Conservation (phyloP, 148 eudicot species). For the Chenopodium quinoa region DNA sequence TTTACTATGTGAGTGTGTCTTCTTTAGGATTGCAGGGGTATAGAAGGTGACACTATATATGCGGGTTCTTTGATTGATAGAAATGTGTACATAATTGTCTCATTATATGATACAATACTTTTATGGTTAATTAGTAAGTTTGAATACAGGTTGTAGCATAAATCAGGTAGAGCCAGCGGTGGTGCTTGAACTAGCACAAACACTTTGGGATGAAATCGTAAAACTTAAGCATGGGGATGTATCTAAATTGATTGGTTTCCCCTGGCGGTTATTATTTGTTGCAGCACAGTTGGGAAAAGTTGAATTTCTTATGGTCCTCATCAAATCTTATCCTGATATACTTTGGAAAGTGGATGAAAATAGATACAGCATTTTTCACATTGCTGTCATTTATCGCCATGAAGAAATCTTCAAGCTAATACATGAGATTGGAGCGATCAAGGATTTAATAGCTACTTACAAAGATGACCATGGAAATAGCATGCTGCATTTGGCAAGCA, state of each 20-base stretch:
- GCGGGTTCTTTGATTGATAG: neutral
- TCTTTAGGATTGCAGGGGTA: neutral
- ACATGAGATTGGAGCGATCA: constrained; percentile 41
- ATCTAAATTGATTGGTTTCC: constrained; percentile 20
- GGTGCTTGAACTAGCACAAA: constrained; percentile 14
- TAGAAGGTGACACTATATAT: neutral
- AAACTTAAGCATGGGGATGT: constrained; percentile 19
- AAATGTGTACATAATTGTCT: neutral
- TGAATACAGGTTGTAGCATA: constrained; percentile 3
- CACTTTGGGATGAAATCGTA: constrained; percentile 26
- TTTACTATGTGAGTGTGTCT: neutral
- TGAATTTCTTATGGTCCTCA: constrained; percentile 33
- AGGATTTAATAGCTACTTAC: constrained; percentile 41
- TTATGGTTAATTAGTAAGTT: neutral
- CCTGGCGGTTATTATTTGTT: constrained; percentile 27
- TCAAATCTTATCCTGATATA: constrained; percentile 46
- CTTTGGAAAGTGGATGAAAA: constrained; percentile 43
- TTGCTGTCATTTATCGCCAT: constrained; percentile 45
- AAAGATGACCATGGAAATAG: constrained; percentile 30
- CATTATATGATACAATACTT: neutral
- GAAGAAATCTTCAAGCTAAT: constrained; percentile 46
- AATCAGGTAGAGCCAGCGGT: neutral
- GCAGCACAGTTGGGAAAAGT: constrained; percentile 39
- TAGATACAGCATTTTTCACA: constrained; percentile 42
- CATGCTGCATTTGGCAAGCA: constrained; percentile 45